phyloP scores from a whole-genome alignment of 169 alveolate species.

The Neospora caninum region DNA sequence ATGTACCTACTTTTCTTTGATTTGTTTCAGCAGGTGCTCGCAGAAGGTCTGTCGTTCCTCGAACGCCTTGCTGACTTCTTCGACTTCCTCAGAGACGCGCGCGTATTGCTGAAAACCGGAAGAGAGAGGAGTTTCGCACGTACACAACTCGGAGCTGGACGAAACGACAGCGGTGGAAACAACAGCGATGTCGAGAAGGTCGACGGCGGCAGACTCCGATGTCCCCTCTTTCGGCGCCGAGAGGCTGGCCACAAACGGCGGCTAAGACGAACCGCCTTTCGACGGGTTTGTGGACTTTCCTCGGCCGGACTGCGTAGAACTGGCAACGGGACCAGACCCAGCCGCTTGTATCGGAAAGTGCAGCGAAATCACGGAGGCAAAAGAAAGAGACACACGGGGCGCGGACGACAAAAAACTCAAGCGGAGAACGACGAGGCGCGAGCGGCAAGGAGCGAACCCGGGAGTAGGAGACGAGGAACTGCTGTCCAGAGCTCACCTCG shows the following conservation, averaged over 20 bases:
- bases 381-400: neutral
- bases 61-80: slow-evolving; percentile 59
- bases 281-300: too few relatives aligned
- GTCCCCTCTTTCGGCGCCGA: too few relatives aligned
- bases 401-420: neutral
- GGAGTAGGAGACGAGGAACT: neutral
- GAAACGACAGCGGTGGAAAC: neutral
- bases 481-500: neutral
- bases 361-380: neutral
- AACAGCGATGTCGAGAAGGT: too few relatives aligned
- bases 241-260: too few relatives aligned
- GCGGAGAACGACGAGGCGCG: neutral
- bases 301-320: too few relatives aligned
- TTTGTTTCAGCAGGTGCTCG: slow-evolving; percentile 44
- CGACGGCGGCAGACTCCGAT: too few relatives aligned
- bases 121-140: too few relatives aligned
- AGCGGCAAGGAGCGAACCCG: neutral
- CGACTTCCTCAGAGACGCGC: slow-evolving; percentile 60
- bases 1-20: slow-evolving; percentile 24
- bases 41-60: slow-evolving; percentile 60
- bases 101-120: slow-evolving; percentile 51
- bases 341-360: neutral
- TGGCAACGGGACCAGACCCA: too few relatives aligned
- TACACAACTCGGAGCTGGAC: neutral
- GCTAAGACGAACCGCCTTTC: too few relatives aligned